Conservation (phyloP, 2,329 filamentous ascomycete genomes). For the Calonectria pseudoturangicola region DNA sequence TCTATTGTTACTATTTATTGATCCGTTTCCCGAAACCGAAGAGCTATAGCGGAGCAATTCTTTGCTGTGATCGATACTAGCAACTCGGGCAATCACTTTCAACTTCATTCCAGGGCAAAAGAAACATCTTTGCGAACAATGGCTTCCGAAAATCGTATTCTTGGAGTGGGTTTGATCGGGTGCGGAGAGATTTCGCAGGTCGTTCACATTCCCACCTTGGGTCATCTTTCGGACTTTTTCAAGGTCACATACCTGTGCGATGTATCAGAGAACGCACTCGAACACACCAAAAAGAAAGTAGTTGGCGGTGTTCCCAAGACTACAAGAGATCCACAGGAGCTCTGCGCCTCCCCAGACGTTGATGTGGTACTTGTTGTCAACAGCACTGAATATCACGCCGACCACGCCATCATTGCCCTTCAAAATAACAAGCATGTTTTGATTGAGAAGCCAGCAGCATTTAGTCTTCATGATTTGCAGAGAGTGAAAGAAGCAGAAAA, state of each 20-base stretch:
- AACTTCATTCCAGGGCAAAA: background rate
- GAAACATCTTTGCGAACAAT: background rate
- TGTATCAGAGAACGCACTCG: constrained; percentile 61
- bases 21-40: constrained; percentile 7
- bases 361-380: constrained; percentile 73
- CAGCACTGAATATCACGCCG: constrained; percentile 72
- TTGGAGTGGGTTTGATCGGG: constrained; percentile 65
- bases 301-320: constrained; percentile 47
- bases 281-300: constrained; percentile 52
- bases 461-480: constrained; percentile 68
- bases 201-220: constrained; percentile 71
- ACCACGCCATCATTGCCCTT: constrained; percentile 71
- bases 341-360: constrained; percentile 65
- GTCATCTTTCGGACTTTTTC: constrained; percentile 66
- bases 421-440: constrained; percentile 73
- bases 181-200: constrained; percentile 71
- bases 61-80: too few relatives aligned
- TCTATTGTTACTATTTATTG: background rate
- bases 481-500: constrained; percentile 70
- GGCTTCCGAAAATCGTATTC: constrained; percentile 14
- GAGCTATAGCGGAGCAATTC: background rate
- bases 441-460: constrained; percentile 74
- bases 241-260: constrained; percentile 70
- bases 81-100: too few relatives aligned
- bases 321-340: constrained; percentile 62